Percentiles rank a stretch among this genome's conserved stretches.
phyloP scores from a whole-genome alignment of 805 yeast genomes.

The Candida oleophila region DNA sequence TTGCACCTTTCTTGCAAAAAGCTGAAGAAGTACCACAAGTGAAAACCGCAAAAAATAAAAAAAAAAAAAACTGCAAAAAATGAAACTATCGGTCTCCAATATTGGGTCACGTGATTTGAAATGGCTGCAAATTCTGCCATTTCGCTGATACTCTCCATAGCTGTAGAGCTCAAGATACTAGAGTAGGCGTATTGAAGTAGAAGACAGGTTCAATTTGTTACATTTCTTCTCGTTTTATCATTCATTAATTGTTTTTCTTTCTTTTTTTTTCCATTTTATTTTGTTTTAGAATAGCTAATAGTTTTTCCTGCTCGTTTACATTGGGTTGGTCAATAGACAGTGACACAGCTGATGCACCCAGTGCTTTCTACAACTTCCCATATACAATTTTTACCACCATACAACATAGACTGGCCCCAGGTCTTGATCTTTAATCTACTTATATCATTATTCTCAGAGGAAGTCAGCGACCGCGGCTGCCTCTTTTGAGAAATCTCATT shows the following conservation, averaged over 20 bases:
- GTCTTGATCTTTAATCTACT: conserved; percentile 21
- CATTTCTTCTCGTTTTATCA: too few species aligned
- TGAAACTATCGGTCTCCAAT: too few species aligned
- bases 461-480: too few species aligned
- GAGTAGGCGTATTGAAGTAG: background rate
- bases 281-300: too few species aligned
- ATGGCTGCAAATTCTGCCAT: background rate
- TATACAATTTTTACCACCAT: conserved; percentile 39
- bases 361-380: conserved; percentile 43
- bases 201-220: too few species aligned
- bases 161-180: background rate
- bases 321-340: conserved; percentile 25
- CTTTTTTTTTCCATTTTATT: background rate
- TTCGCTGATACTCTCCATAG: background rate
- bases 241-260: too few species aligned
- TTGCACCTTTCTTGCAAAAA: too few species aligned
- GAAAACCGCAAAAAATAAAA: background rate
- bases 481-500: conserved; percentile 12
- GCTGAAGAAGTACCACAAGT: too few species aligned
- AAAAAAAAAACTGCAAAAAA: background rate
- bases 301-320: background rate
- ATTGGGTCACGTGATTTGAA: background rate
- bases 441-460: background rate
- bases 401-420: conserved; percentile 44
- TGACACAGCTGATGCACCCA: conserved; percentile 35